These are phyloP conservation scores for Elaphomyces granulatus DNA, from an alignment of 495 filamentous ascomycete genomes.

Conservation along the genomic window DNA sequence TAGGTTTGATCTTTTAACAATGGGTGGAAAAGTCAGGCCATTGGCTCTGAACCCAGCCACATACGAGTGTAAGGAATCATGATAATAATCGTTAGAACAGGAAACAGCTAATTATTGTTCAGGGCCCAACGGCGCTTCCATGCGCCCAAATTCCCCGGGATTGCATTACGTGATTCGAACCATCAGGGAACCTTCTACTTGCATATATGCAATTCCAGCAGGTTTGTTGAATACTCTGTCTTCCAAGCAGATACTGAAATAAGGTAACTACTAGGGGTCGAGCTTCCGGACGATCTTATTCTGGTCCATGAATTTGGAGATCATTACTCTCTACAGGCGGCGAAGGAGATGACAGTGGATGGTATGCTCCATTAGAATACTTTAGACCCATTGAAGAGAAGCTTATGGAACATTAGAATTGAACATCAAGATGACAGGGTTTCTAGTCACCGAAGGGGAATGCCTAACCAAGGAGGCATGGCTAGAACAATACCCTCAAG, in stretches of 20 bases:
- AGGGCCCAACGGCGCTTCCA: not conserved
- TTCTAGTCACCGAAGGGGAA: constrained; percentile 32
- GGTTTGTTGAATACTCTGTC: not conserved
- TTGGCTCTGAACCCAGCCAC: not conserved
- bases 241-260: not conserved
- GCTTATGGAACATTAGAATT: constrained; percentile 5
- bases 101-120: not conserved
- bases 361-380: not conserved
- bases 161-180: not conserved
- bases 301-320: constrained; percentile 9
- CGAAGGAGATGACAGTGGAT: constrained; percentile 13
- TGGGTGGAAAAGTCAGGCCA: not conserved
- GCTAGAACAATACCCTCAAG: not conserved
- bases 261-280: constrained; percentile 4
- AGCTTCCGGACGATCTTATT: constrained; percentile 8
- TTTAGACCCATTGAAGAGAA: not conserved
- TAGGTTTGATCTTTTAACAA: not conserved
- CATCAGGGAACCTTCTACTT: not conserved
- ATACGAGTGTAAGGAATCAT: constrained; percentile 1
- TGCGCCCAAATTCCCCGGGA: not conserved
- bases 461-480: constrained; percentile 2
- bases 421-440: constrained; percentile 17
- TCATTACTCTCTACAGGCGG: constrained; percentile 10
- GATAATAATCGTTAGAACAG: not conserved
- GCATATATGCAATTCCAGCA: not conserved